A percentile compares a stretch with the other conserved stretches of the same genome.
phyloP scores from a whole-genome alignment of 2,329 filamentous ascomycete genomes.

The Fusarium nanum region DNA sequence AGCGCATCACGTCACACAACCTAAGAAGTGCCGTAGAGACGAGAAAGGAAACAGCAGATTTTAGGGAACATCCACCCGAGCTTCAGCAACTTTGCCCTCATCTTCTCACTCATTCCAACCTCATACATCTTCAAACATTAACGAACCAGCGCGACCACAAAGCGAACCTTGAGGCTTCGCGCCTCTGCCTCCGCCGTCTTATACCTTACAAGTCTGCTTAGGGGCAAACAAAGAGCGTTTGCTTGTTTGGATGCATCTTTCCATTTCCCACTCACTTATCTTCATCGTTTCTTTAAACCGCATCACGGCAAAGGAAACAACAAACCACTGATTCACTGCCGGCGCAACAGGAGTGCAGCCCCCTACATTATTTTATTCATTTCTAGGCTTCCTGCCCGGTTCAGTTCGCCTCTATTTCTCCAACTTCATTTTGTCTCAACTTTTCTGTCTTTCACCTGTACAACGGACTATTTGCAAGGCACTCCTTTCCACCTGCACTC shows the following conservation, averaged over 20 bases:
- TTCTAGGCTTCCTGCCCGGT: not conserved
- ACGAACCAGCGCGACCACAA: conserved; percentile 24
- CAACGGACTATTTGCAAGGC: not conserved
- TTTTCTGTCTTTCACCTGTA: conserved; percentile 3
- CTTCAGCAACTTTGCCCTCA: conserved; percentile 21
- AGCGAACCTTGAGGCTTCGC: conserved; percentile 14
- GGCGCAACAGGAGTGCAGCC: conserved; percentile 36
- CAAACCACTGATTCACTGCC: conserved; percentile 32
- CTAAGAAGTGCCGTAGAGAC: not conserved
- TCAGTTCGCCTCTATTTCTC: not conserved
- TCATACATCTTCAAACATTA: conserved; percentile 15
- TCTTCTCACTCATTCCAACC: conserved; percentile 21
- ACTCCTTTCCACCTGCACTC: not conserved
- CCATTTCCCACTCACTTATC: conserved; percentile 7
- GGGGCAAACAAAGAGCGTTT: conserved; percentile 24
- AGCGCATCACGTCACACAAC: conserved; percentile 42
- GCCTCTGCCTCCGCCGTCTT: conserved; percentile 15
- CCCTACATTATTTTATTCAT: conserved; percentile 18
- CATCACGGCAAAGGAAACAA: conserved; percentile 24
- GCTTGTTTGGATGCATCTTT: conserved; percentile 12
- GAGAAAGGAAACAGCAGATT: conserved; percentile 30
- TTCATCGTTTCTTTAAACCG: conserved; percentile 37
- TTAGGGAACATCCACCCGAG: conserved; percentile 28
- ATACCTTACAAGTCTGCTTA: conserved; percentile 11
- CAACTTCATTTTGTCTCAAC: not conserved